Conservation (phyloP, 2,329 filamentous ascomycete genomes). For the Paraphaeosphaeria sporulosa region DNA sequence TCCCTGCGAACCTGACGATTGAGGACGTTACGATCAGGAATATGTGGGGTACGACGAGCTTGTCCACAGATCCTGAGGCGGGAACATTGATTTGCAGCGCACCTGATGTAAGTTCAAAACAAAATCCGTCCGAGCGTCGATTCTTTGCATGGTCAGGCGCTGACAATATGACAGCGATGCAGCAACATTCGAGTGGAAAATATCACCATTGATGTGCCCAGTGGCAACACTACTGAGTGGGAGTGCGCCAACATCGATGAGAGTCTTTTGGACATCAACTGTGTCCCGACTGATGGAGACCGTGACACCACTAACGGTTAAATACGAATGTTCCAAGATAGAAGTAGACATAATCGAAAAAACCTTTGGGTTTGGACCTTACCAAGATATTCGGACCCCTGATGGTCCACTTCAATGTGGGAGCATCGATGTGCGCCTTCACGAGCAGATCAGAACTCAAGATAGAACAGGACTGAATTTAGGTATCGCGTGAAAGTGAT, state of each 20-base stretch:
- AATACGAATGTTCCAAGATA: neutral
- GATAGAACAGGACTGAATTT: no score
- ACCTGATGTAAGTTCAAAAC: slow-evolving; percentile 22
- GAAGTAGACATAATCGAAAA: neutral
- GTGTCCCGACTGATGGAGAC: neutral
- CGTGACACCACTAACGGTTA: neutral
- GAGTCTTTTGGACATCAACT: neutral
- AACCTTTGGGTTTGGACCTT: neutral
- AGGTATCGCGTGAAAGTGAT: no score
- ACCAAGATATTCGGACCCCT: neutral
- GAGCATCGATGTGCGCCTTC: neutral
- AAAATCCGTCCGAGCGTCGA: neutral
- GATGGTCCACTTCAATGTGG: neutral
- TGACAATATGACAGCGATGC: neutral
- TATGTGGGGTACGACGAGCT: slow-evolving; percentile 62
- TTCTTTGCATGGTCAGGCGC: neutral
- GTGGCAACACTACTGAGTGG: neutral
- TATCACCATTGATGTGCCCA: neutral
- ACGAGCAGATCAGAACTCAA: no score
- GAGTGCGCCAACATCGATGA: neutral
- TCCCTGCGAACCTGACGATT: slow-evolving; percentile 59
- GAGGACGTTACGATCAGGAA: slow-evolving; percentile 64
- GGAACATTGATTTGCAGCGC: slow-evolving; percentile 55
- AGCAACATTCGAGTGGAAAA: neutral
- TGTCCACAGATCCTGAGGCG: slow-evolving; percentile 50